phyloP scores from a whole-genome alignment of 768 basidiomycete species.

The Royoungia palumana region DNA sequence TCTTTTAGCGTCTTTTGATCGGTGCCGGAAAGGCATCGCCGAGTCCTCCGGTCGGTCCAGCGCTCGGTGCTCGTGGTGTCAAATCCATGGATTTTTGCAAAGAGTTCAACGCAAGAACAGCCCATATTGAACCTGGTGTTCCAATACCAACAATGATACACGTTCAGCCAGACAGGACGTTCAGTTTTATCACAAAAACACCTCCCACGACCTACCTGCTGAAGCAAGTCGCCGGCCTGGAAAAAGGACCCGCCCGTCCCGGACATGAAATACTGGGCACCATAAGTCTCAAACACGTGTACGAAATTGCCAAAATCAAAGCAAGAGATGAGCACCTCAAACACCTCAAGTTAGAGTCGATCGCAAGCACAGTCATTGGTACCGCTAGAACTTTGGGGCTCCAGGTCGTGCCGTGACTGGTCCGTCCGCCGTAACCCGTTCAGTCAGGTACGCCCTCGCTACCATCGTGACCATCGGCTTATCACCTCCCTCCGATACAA shows the following conservation, averaged over 20 bases:
- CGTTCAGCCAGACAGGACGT: conserved; percentile 92
- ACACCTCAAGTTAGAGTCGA: conserved; percentile 81
- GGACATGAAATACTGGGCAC: conserved; percentile 77
- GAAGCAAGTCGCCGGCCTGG: conserved; percentile 85
- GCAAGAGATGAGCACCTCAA: conserved; percentile 84
- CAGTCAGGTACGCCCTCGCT: conserved; percentile 27
- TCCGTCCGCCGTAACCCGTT: conserved; percentile 10
- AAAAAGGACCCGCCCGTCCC: conserved; percentile 84
- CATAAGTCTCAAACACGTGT: conserved; percentile 93
- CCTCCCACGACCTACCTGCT: conserved; percentile 89
- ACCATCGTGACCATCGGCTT: conserved; percentile 19
- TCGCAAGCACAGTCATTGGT: conserved; percentile 85
- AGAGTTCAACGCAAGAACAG: conserved; percentile 98
- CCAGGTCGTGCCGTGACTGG: conserved; percentile 77
- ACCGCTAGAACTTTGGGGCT: conserved; percentile 88
- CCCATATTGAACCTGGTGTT: conserved; percentile 77
- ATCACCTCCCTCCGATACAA: conserved; percentile 14
- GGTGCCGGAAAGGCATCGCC: conserved; percentile 94
- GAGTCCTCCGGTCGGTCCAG: conserved; percentile 94
- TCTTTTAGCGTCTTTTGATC: conserved; percentile 71
- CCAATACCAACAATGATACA: conserved; percentile 92
- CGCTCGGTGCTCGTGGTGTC: conserved; percentile 95
- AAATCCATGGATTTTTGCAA: conserved; percentile 99
- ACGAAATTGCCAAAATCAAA: conserved; percentile 98
- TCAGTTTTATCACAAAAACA: conserved; percentile 89